Evolutionary conservation across 148 eudicot genomes (phyloP), one percentile per base, ranked within the genome.

Genomic region (Chenopodium suecicum): DNA sequence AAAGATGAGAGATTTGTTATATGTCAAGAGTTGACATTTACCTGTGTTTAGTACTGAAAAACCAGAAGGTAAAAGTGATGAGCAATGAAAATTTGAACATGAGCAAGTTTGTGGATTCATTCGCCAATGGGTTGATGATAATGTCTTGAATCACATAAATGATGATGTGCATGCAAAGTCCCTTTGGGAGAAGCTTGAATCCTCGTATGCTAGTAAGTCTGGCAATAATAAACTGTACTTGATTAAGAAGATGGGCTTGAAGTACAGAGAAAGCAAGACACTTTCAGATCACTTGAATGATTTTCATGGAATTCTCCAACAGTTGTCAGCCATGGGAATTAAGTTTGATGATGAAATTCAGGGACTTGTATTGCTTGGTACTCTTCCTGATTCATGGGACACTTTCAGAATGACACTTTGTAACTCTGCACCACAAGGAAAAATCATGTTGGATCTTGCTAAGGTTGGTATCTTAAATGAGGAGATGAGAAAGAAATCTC

Each of bases 41-140:
- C 32, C 2, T 31, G 32, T 31, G 32, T 31, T 31, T 31, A 31
- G 32, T 31, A 31, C 0, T 31, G 32, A 31, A 31, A 31, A 31
- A 31, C 32, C 32, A 31, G 32, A 31, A 31, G 32, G 32, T 31
- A 31, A 31, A 31, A 31, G 32, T 31, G 4, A 34, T 31, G 62
- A 74, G 3, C 10, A 48, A 23, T 75, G 67, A 29, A 7, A 54
- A 19, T 75, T 75, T 75, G 78, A 75, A 10, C 41, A 75, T 19
- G 20, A 76, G 11, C 76, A 83, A 37, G 60, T 79, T 9, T 71
- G 71, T 74, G 81, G 44, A 1, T 79, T 50, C 22, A 79, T 79
- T 54, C 56, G 66, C 4, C 66, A 79, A 23, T 79, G 81, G 81
- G 66, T 70, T 7, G 81, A 79, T 79, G 75, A 79, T 52, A 79